These are phyloP conservation scores for Apiosordaria backusii DNA, from an alignment of 495 filamentous ascomycete genomes.

Conservation along the genomic window DNA sequence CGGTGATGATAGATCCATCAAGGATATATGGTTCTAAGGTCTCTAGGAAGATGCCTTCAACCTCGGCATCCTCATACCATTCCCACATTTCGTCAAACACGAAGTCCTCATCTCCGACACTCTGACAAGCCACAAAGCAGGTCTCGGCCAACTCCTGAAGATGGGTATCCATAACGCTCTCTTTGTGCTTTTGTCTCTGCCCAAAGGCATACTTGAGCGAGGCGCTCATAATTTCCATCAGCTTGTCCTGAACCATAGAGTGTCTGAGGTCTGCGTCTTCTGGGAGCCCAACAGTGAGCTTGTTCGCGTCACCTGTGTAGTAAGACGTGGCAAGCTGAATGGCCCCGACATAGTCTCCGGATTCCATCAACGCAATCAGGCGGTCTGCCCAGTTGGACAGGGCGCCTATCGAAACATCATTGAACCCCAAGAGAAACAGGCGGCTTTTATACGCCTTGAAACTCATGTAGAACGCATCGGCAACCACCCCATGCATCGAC, in stretches of 20 bases:
- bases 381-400: constrained; percentile 99
- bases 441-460: constrained; percentile 93
- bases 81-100: constrained; percentile 89
- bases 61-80: constrained; percentile 75
- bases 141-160: constrained; percentile 75
- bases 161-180: constrained; percentile 53
- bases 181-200: constrained; percentile 50
- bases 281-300: constrained; percentile 86
- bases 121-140: constrained; percentile 78
- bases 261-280: constrained; percentile 77
- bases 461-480: constrained; percentile 97
- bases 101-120: constrained; percentile 71
- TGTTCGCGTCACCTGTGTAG: constrained; percentile 83
- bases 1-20: constrained; percentile 65
- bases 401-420: constrained; percentile 81
- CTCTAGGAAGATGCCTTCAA: constrained; percentile 75
- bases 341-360: constrained; percentile 86
- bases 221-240: constrained; percentile 91
- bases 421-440: constrained; percentile 84
- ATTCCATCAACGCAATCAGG: constrained; percentile 91
- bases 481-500: constrained; percentile 91
- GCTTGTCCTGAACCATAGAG: constrained; percentile 77
- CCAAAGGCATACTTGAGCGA: constrained; percentile 88
- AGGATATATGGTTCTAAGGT: constrained; percentile 81
- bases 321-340: constrained; percentile 88